phyloP scores from a whole-genome alignment of 1,284 basidiomycete species.

The Ustilago esculenta region DNA sequence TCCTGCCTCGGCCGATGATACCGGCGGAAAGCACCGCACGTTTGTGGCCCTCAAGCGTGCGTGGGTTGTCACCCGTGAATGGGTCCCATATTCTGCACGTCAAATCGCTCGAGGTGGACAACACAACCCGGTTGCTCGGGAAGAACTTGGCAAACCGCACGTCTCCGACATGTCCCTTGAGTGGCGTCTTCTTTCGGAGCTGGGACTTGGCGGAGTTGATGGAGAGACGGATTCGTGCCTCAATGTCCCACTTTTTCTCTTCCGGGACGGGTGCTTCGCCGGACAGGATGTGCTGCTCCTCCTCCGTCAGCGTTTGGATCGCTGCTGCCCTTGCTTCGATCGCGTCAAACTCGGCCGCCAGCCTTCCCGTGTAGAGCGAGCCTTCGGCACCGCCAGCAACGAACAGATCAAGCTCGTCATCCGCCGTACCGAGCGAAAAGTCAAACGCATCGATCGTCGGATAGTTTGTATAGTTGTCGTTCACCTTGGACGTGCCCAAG shows the following conservation, averaged over 20 bases:
- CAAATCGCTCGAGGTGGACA: constrained; percentile 76
- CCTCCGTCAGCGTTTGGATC: constrained; percentile 14
- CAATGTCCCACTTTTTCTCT: constrained; percentile 33
- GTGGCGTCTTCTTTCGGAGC: constrained; percentile 22
- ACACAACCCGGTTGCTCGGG: constrained; percentile 67
- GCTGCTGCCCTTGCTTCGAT: constrained; percentile 3
- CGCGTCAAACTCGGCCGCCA: constrained; percentile 12
- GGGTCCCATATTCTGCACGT: constrained; percentile 74
- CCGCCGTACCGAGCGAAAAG: constrained; percentile 19
- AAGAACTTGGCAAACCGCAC: constrained; percentile 56
- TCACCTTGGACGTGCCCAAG: constrained; percentile 24
- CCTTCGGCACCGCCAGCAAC: constrained; percentile 52
- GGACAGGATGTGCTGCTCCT: constrained; percentile 14
- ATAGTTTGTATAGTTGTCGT: constrained; percentile 47
- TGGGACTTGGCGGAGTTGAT: constrained; percentile 16
- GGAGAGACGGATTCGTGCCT: constrained; percentile 30
- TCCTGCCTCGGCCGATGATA: constrained; percentile 75
- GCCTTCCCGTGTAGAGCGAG: constrained; percentile 23
- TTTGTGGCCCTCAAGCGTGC: constrained; percentile 77
- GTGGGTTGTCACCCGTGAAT: constrained; percentile 68
- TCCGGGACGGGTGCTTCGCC: constrained; percentile 22
- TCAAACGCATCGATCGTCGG: constrained; percentile 51
- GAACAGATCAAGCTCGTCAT: constrained; percentile 39
- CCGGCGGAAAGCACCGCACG: constrained; percentile 72
- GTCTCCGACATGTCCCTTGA: constrained; percentile 59